Evolutionary conservation across 441 rosid genomes (phyloP), one percentile per base, ranked within the genome.

Genomic region (Theobroma grandiflorum): DNA sequence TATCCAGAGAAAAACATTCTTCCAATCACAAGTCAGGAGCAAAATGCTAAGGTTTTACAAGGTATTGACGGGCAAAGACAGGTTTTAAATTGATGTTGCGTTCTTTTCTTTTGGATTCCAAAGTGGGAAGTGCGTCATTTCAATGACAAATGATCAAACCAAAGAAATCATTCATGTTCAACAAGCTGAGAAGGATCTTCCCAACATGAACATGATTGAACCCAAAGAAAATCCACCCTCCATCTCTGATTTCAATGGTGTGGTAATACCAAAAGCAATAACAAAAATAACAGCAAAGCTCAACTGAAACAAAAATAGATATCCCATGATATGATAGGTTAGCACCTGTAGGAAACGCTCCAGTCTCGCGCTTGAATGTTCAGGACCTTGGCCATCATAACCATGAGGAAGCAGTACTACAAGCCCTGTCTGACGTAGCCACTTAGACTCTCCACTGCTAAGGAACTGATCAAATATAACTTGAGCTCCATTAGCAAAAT

Each of bases 321-420:
- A 33, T 62, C 40, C 12, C 12, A 22, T 22, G 43, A 18, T 20
- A 59, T 57, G 45, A 42, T 4, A 42, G 45, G 45, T 42, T 6
- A 1, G 15, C 82, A 94, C 99, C 97, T 91, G 98, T 80, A 96
- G 98, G 89, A 92, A 96, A 35, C 99, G 92, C 83, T 96, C 99
- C 78, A 93, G 83, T n/a, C 98, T 91, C 53, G 93, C 95, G 82
- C 99, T 96, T 67, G 99, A 96, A 89, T 96, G 98, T 85, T 96
- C 99, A 84, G 99, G 99, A 73, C 98, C 99, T 78, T 94, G 99
- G 66, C 99, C 99, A 84, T 96, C 99, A 81, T 94, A 96, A 50
- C 98, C 99, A 81, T 92, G 99, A 72, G 99, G 98, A 84, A 96
- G 98, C 79, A 96, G 88, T 84, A 96, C 87, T 3, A 93, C 98